A percentile compares a stretch with the other conserved stretches of the same genome.
Evolutionary conservation across 2,329 filamentous ascomycete species (phyloP).

Genomic region (Hysterium pulicare): DNA sequence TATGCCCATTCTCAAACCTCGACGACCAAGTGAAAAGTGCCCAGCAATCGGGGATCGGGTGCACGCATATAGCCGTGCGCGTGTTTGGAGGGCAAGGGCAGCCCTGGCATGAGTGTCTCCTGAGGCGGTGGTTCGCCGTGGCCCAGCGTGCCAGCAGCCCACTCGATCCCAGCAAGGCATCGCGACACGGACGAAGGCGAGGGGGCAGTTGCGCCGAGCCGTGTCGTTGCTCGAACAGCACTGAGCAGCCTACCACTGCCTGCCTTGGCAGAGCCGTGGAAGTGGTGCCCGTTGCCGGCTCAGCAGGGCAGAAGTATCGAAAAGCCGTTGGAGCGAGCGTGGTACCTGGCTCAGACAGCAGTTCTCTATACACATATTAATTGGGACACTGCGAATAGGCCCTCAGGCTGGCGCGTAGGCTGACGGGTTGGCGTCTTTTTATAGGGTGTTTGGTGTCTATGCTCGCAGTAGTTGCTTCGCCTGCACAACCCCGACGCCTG

Average conservation of each 20-base stretch:
- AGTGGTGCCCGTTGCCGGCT: too few relatives aligned
- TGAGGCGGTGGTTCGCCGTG: background rate
- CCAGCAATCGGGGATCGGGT: background rate
- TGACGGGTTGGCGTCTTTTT: slow-evolving; percentile 2
- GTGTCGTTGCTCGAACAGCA: too few relatives aligned
- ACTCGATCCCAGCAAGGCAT: too few relatives aligned
- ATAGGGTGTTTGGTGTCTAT: too few relatives aligned
- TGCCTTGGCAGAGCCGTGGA: too few relatives aligned
- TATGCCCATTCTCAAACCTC: slow-evolving; percentile 15
- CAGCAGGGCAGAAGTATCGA: background rate
- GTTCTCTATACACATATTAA: background rate
- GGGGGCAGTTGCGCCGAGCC: too few relatives aligned
- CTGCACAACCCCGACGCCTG: background rate
- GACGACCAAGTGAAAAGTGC: background rate
- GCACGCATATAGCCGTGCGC: background rate
- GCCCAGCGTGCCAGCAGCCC: too few relatives aligned
- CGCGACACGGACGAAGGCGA: too few relatives aligned
- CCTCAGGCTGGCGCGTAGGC: background rate
- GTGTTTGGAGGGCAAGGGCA: background rate
- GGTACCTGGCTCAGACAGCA: background rate
- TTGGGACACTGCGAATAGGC: background rate
- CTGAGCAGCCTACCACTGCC: too few relatives aligned
- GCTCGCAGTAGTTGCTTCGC: background rate
- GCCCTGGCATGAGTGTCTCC: background rate
- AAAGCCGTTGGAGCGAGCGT: background rate